Conservation (phyloP, 805 yeast genomes). For the Blastobotrys attinorum region DNA sequence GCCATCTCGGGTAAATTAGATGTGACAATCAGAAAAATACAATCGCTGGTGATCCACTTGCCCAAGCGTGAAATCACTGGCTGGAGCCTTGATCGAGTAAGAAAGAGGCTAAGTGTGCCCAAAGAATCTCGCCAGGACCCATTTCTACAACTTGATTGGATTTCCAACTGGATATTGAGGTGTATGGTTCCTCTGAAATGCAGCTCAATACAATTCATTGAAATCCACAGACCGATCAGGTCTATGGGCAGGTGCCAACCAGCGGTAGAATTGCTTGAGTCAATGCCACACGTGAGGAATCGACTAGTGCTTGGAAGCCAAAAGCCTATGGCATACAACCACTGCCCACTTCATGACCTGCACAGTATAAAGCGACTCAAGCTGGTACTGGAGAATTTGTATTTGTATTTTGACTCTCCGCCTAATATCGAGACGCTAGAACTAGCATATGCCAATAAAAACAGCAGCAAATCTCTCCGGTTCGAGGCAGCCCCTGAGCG, state of each 20-base stretch:
- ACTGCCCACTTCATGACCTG: too few relatives aligned
- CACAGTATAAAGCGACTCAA: background rate
- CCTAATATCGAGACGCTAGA: background rate
- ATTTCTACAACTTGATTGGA: background rate
- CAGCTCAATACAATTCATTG: background rate
- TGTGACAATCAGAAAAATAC: background rate
- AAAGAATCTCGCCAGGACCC: background rate
- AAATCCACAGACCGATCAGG: background rate
- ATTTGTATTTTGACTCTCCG: background rate
- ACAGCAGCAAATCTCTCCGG: too few relatives aligned
- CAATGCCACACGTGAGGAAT: background rate
- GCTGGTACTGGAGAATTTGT: background rate
- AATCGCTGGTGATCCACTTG: background rate
- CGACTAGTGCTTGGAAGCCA: background rate
- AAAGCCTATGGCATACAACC: background rate
- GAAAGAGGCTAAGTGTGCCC: background rate
- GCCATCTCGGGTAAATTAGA: background rate
- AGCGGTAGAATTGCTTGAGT: background rate
- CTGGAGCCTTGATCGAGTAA: background rate
- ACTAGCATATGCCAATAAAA: background rate
- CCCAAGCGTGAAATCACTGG: background rate
- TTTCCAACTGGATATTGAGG: background rate
- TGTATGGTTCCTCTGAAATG: background rate
- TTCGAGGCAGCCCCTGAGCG: too few relatives aligned
- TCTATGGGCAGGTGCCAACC: background rate